phyloP scores from a whole-genome alignment of 352 stramenopile species.

The Globisporangium carolinianum region DNA sequence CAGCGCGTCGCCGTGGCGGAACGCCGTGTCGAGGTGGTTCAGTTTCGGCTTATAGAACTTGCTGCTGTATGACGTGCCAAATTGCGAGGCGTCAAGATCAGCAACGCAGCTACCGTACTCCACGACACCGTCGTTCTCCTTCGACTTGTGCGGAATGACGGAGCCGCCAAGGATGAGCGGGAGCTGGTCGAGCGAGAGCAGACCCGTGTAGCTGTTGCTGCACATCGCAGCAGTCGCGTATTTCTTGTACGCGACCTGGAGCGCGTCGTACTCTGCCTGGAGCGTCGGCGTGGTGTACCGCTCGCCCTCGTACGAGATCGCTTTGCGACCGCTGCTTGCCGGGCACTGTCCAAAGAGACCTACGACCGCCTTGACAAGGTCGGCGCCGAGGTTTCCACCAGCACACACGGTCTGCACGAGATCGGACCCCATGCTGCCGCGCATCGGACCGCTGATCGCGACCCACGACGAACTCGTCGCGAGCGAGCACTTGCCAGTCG shows the following conservation, averaged over 20 bases:
- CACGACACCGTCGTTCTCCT: slow-evolving; percentile 23
- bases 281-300: slow-evolving; percentile 12
- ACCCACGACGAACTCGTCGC: slow-evolving; percentile 25
- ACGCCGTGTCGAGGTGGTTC: slow-evolving; percentile 61
- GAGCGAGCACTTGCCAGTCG: slow-evolving; percentile 12
- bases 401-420: slow-evolving; percentile 27
- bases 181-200: slow-evolving; percentile 27
- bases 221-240: slow-evolving; percentile 34
- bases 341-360: slow-evolving; percentile 32
- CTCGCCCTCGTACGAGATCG: slow-evolving; percentile 22
- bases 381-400: slow-evolving; percentile 18
- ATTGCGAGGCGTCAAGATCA: slow-evolving; percentile 25
- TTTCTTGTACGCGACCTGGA: slow-evolving; percentile 22
- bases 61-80: slow-evolving; percentile 28
- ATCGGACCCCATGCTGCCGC: slow-evolving; percentile 43
- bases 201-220: slow-evolving; percentile 25
- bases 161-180: slow-evolving; percentile 15
- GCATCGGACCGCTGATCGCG: slow-evolving; percentile 31
- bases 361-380: slow-evolving; percentile 22
- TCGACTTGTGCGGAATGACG: slow-evolving; percentile 15
- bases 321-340: too few relatives aligned
- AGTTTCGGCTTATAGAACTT: slow-evolving; percentile 52
- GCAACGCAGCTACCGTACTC: slow-evolving; percentile 53
- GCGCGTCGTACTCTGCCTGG: slow-evolving; percentile 21
- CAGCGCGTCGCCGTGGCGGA: slow-evolving; percentile 50